Percentiles rank a stretch among this genome's conserved stretches.
Evolutionary conservation across 805 yeast species (phyloP).

Genomic region (Metschnikowia dekortorum): DNA sequence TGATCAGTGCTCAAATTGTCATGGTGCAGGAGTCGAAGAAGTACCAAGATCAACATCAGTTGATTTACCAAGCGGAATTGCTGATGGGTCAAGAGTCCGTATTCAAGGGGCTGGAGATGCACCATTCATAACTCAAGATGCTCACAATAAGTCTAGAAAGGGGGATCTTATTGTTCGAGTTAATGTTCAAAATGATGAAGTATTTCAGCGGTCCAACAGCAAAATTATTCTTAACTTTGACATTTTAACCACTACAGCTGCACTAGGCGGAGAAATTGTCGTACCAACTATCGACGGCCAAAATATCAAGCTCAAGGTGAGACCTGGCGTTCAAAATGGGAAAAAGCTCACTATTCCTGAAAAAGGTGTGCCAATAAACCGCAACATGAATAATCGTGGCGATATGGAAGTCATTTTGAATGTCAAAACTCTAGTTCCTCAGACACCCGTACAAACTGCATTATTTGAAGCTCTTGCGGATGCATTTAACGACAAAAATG

Average conservation of each 20-base stretch:
- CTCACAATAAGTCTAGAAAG: constrained; percentile 61
- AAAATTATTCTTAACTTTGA: constrained; percentile 62
- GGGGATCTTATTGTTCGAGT: constrained; percentile 89
- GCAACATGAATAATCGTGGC: constrained; percentile 59
- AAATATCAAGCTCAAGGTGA: constrained; percentile 69
- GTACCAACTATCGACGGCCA: constrained; percentile 90
- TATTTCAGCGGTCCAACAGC: constrained; percentile 61
- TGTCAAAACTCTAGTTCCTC: constrained; percentile 69
- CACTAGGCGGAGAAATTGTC: constrained; percentile 85
- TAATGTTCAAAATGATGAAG: constrained; percentile 68
- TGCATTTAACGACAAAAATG: constrained; percentile 73
- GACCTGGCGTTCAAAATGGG: constrained; percentile 81
- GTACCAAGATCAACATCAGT: constrained; percentile 67
- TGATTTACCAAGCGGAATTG: constrained; percentile 84
- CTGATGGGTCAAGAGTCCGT: constrained; percentile 80
- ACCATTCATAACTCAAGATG: constrained; percentile 69
- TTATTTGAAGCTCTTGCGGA: constrained; percentile 93
- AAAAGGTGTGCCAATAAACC: constrained; percentile 75
- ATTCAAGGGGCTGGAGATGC: constrained; percentile 88
- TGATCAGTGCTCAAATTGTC: constrained; percentile 77
- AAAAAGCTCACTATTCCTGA: constrained; percentile 71
- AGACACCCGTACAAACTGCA: constrained; percentile 80
- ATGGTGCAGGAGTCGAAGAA: constrained; percentile 82
- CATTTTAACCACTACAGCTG: constrained; percentile 92
- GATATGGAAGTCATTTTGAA: constrained; percentile 71